These are phyloP conservation scores for Cubamyces sp. DNA, from an alignment of 768 basidiomycete genomes.

Conservation along the genomic window DNA sequence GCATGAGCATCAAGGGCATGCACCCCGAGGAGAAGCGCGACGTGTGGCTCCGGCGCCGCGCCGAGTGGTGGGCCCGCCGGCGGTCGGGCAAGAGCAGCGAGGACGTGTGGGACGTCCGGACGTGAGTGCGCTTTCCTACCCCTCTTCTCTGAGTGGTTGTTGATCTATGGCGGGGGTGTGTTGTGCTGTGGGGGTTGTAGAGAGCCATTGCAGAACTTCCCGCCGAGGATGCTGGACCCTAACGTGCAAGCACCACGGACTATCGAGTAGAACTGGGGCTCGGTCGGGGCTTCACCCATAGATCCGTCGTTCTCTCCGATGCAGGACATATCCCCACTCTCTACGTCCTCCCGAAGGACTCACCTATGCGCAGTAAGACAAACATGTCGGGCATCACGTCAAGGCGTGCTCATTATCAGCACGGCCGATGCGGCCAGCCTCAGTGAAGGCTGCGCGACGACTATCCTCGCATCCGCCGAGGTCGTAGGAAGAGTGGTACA, in stretches of 20 bases:
- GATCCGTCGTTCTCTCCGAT: too few relatives aligned
- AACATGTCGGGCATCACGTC: not conserved
- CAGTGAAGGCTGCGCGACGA: too few relatives aligned
- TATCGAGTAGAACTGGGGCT: not conserved
- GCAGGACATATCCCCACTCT: too few relatives aligned
- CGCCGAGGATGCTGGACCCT: constrained; percentile 33
- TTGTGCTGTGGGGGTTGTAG: constrained; percentile 35
- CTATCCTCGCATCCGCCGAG: too few relatives aligned
- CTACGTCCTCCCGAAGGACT: too few relatives aligned
- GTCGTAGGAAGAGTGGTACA: not conserved
- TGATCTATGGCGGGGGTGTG: not conserved
- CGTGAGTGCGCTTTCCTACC: constrained; percentile 50
- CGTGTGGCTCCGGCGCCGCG: constrained; percentile 83
- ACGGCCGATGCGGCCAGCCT: too few relatives aligned
- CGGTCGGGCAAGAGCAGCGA: constrained; percentile 84
- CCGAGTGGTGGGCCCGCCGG: constrained; percentile 93
- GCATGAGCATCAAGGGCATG: constrained; percentile 80
- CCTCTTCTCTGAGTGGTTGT: too few relatives aligned
- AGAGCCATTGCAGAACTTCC: constrained; percentile 55
- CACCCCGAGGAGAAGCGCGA: constrained; percentile 77
- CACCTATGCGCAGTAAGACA: not conserved
- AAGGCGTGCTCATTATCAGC: too few relatives aligned
- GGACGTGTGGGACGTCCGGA: constrained; percentile 90
- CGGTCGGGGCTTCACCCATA: not conserved
- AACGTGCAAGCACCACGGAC: constrained; percentile 11